Evolutionary conservation across 805 yeast genomes (phyloP), one percentile per base, ranked within the genome.

Genomic region (Schwanniomyces vanrijiae): DNA sequence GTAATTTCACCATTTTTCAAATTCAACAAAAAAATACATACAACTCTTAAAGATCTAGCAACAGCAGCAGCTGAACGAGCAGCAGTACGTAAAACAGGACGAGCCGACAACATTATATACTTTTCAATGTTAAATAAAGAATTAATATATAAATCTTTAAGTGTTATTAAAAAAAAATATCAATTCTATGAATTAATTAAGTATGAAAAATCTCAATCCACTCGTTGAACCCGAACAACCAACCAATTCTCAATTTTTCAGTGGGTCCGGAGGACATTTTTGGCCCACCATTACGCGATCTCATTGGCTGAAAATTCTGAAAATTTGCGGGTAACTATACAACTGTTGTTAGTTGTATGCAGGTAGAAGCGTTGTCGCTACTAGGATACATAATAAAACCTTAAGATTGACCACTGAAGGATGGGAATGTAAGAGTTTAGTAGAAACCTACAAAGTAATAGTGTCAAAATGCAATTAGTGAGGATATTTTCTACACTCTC

Each of bases 71-170:
- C 86, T 67, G 89, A 79, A 78, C 89, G 86, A 70, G 88, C 81
- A 71, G 90, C 90, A 69, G 88, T 81, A 79, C 91, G 88, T 73
- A 86, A 78, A 76, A 83, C 81, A 73, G 90, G 82, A 82, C 94
- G 90, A 69, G 84, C 81, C 66, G 91, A 84, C 79, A 87, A 86
- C 94, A 87, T 86, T 45, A 49, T 51, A 44, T 47, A 43, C 47
- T 46, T 45, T 45, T 37, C 49, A 37, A 21, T 39, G 45, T 38
- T 44, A 47, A 45, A 38, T 43, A 48, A 48, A 46, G 52, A 48
- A 43, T 40, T 39, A 41, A 42, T 40, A 38, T 43, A 45, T 43
- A 40, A 45, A 42, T 46, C 52, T 46, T 48, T 39, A 48, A 45
- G 43, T 40, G 38, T 44, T 38, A 29, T 21, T 39, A 29, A 40